Conservation (phyloP, 2,329 filamentous ascomycete genomes). For the Dissoconium aciculare region DNA sequence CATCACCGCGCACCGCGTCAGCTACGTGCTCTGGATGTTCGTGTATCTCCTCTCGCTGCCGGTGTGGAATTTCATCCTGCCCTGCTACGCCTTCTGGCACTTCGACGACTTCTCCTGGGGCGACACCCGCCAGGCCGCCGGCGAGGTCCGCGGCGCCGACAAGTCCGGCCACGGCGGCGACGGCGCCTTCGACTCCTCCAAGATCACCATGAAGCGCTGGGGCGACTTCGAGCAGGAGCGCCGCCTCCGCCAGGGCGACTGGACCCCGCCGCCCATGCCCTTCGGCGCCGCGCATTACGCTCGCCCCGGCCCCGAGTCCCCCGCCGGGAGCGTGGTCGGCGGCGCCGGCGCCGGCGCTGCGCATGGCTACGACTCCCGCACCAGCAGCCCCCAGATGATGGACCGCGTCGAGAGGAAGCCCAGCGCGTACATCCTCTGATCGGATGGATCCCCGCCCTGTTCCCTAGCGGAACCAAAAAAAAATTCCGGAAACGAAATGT, state of each 20-base stretch:
- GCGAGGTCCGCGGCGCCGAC: conserved; percentile 74
- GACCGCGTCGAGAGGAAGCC: conserved; percentile 11
- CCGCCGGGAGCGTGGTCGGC: conserved; percentile 1
- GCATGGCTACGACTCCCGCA: conserved; percentile 7
- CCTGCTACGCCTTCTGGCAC: conserved; percentile 95
- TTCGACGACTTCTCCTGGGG: conserved; percentile 99
- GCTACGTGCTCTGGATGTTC: conserved; percentile 91
- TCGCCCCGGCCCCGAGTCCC: no score
- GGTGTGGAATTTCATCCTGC: conserved; percentile 94
- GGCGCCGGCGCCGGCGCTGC: no score
- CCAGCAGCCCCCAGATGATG: conserved; percentile 4
- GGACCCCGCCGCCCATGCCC: conserved; percentile 1
- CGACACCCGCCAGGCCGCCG: conserved; percentile 87
- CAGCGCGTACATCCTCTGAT: conserved; percentile 12
- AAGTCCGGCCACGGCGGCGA: conserved; percentile 49
- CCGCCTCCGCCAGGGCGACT: conserved; percentile 13
- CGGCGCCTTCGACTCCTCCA: conserved; percentile 93
- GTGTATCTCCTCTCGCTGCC: conserved; percentile 89
- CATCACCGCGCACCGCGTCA: conserved; percentile 79
- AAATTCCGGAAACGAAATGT: no score
- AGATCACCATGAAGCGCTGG: conserved; percentile 99
- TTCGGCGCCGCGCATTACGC: background rate
- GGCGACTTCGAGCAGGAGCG: conserved; percentile 72
- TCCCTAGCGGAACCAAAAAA: no score
- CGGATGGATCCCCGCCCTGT: no score